These are phyloP conservation scores for Metarhizium sp. DNA, from an alignment of 2,329 filamentous ascomycete species.

Conservation along the genomic window DNA sequence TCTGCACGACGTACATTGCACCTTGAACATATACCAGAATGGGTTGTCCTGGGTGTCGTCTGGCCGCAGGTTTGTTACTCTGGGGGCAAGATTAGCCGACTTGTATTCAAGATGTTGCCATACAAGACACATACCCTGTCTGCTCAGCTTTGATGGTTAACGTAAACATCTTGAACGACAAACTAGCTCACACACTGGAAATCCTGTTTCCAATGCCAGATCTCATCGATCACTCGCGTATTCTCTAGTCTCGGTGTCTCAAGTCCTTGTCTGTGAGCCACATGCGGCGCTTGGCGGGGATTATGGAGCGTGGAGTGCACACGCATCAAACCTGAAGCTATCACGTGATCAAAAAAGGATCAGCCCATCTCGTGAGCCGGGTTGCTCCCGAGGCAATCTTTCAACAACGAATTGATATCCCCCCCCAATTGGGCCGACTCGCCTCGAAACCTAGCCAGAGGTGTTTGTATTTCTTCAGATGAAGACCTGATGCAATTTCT, in stretches of 20 bases:
- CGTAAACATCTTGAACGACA: conserved; percentile 44
- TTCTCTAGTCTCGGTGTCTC: not conserved
- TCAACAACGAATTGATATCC: not conserved
- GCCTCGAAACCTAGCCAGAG: not conserved
- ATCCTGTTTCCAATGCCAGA: not conserved
- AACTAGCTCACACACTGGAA: not conserved
- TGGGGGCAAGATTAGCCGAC: conserved; percentile 25
- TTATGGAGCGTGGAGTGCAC: not conserved
- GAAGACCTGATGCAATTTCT: conserved; percentile 53
- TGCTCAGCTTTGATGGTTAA: conserved; percentile 60
- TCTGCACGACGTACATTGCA: conserved; percentile 95
- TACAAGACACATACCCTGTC: conserved; percentile 45
- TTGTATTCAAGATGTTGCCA: not conserved
- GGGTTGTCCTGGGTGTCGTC: conserved; percentile 71
- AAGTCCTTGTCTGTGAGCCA: not conserved
- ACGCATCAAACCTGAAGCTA: not conserved
- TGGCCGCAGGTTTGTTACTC: conserved; percentile 83
- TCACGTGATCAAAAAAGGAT: conserved; percentile 3
- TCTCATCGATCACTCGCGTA: not conserved
- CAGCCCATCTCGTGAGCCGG: not conserved
- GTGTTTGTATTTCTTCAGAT: conserved; percentile 10
- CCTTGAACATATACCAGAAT: conserved; percentile 97
- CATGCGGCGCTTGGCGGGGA: not conserved
- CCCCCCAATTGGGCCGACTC: conserved; percentile 4
- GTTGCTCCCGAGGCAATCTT: not conserved